phyloP scores from a whole-genome alignment of 1,284 basidiomycete species.

The Melampsora larici-populina region DNA sequence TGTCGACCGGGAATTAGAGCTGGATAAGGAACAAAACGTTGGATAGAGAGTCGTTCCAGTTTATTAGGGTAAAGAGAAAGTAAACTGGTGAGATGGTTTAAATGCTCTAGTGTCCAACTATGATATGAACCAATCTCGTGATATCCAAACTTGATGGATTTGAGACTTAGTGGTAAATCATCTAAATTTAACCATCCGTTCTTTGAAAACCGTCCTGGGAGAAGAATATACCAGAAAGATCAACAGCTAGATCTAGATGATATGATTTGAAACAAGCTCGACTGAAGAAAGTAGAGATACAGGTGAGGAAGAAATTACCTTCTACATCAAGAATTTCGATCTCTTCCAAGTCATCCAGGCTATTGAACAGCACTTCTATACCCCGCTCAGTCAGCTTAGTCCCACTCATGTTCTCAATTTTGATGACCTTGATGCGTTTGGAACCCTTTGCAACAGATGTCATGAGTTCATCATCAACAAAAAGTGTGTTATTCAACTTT shows the following conservation, averaged over 20 bases:
- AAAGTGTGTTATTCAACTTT: constrained; percentile 15
- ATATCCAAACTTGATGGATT: constrained; percentile 30
- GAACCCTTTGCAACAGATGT: constrained; percentile 10
- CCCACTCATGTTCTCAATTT: constrained; percentile 18
- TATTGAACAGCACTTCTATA: constrained; percentile 25
- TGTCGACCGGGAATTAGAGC: constrained; percentile 28
- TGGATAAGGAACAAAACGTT: constrained; percentile 20
- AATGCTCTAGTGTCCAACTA: constrained; percentile 38
- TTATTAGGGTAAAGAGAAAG: constrained; percentile 22
- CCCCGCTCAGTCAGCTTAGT: constrained; percentile 37
- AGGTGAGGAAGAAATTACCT: constrained; percentile 7
- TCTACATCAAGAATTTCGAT: constrained; percentile 40
- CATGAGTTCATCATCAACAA: constrained; percentile 38
- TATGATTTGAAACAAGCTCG: not conserved
- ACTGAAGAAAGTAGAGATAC: not conserved
- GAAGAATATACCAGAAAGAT: not conserved
- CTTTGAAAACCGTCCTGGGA: constrained; percentile 33
- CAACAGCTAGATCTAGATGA: not conserved
- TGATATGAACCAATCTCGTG: constrained; percentile 36
- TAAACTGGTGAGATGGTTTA: constrained; percentile 15
- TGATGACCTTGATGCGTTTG: constrained; percentile 22
- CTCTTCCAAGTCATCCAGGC: constrained; percentile 20
- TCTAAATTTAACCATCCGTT: constrained; percentile 28
- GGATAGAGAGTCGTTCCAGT: constrained; percentile 15
- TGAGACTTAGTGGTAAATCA: constrained; percentile 15